phyloP scores from a whole-genome alignment of 768 basidiomycete species.

The Butyriboletus loyo region DNA sequence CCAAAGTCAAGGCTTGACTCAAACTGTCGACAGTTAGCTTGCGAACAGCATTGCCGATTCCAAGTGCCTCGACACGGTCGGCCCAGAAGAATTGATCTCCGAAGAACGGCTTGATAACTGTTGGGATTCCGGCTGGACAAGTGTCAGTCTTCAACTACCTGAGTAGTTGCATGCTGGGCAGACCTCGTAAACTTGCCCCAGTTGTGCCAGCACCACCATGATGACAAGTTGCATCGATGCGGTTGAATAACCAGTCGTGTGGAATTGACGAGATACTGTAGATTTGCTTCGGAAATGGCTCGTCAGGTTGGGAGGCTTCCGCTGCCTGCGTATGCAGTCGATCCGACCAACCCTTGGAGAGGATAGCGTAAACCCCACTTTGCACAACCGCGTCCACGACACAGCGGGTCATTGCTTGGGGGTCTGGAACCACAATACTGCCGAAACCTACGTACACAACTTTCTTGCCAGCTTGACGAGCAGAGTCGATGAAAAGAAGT shows the following conservation, averaged over 20 bases:
- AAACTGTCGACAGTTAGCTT: slow-evolving; percentile 81
- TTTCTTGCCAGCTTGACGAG: slow-evolving; percentile 75
- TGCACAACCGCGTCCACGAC: slow-evolving; percentile 85
- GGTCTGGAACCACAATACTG: slow-evolving; percentile 95
- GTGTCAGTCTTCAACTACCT: slow-evolving; percentile 1
- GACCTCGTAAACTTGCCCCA: slow-evolving; percentile 90
- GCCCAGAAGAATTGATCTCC: slow-evolving; percentile 99
- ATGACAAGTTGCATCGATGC: slow-evolving; percentile 96
- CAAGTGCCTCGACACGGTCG: slow-evolving; percentile 94
- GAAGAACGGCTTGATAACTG: slow-evolving; percentile 96
- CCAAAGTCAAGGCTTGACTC: slow-evolving; percentile 71
- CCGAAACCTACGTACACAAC: slow-evolving; percentile 98
- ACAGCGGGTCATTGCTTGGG: slow-evolving; percentile 85
- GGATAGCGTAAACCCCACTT: slow-evolving; percentile 86
- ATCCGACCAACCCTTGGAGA: slow-evolving; percentile 99
- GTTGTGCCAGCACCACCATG: slow-evolving; percentile 98
- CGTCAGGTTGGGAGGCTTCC: slow-evolving; percentile 60
- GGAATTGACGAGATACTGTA: slow-evolving; percentile 84
- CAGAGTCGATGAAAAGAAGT: slow-evolving; percentile 76
- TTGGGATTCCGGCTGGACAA: slow-evolving; percentile 79
- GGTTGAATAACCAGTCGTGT: slow-evolving; percentile 93
- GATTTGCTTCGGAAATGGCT: slow-evolving; percentile 74
- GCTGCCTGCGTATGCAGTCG: slow-evolving; percentile 66
- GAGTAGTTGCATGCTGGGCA: slow-evolving; percentile 14
- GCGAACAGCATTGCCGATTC: slow-evolving; percentile 83